A percentile compares a stretch with the other conserved stretches of the same genome.
Conservation (phyloP, 352 stramenopile genomes). For the Phytophthora europaea region DNA sequence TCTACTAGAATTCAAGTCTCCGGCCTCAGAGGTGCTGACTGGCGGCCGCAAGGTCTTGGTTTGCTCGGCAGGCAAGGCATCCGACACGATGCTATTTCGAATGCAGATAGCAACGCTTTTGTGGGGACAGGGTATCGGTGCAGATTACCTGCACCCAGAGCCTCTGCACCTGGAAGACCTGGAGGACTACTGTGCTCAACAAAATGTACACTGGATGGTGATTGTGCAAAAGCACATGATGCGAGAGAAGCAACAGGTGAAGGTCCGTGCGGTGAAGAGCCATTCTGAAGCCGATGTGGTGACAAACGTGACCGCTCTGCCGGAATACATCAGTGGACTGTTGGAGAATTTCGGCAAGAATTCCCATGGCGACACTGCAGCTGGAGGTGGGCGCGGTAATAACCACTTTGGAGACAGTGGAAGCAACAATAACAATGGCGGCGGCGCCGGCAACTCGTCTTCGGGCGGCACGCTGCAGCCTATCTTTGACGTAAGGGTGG, state of each 20-base stretch:
- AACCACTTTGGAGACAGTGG: conserved; percentile 37
- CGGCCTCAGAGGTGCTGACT: conserved; percentile 44
- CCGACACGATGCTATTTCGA: conserved; percentile 76
- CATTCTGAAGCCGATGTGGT: conserved; percentile 76
- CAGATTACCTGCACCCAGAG: conserved; percentile 88
- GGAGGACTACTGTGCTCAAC: conserved; percentile 84
- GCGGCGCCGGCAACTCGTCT: conserved; percentile 15
- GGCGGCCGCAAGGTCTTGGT: conserved; percentile 71
- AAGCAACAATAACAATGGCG: conserved; percentile 28
- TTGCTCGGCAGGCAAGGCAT: conserved; percentile 79
- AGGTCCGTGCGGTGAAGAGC: conserved; percentile 79
- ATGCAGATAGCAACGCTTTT: conserved; percentile 86
- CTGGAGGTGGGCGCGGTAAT: conserved; percentile 33
- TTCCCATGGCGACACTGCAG: conserved; percentile 23
- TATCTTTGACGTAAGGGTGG: conserved; percentile 81
- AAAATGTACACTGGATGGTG: conserved; percentile 86
- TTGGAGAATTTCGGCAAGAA: conserved; percentile 38
- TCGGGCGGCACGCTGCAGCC: conserved; percentile 48
- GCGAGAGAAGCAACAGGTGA: conserved; percentile 87
- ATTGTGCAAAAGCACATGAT: conserved; percentile 90
- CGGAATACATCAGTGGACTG: conserved; percentile 73
- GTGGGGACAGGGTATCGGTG: conserved; percentile 76
- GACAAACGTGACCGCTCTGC: conserved; percentile 67
- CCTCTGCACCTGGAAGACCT: conserved; percentile 82
- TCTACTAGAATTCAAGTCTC: conserved; percentile 49